Base-by-base conservation (phyloP, 441 rosid species). In the Arabidopsis hybrid region DNA sequence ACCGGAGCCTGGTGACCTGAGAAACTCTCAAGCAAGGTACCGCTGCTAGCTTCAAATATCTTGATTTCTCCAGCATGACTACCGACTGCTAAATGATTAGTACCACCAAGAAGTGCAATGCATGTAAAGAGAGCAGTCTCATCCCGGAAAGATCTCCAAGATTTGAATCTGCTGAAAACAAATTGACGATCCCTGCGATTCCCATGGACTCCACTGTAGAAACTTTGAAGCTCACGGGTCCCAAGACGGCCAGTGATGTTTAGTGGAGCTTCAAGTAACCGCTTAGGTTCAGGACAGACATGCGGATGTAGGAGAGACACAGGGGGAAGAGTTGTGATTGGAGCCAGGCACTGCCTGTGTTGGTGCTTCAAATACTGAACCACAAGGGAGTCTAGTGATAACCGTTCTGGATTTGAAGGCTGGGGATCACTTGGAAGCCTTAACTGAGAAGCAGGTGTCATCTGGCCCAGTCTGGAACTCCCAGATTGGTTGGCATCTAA, bases 311-410 rank as follows among this genome's bases (percentile, higher is more conserved):
- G 74, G 60, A 96, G 94, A 73, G 98, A 93, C 69, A 96, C 89
- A 34, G 99, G 98, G 5, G 99, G 99, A 63, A 96, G 94, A 74
- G 99, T 96, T 12, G 99, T 93, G 72, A 96, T 89, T 55, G 99
- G 99, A 72, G 99, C 99, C 62, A 91, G 97, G 81, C 99, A 96
- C 79, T 96, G 99, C 60, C 99, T 94, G 83, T 96, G 99, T 72
- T 93, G 99, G 73, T 96, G 98, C 82, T 96, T 93, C 78, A 96
- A 79, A 83, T 86, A 93, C 83, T 96, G 99, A 84, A 96, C 91
- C 56, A 96, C 94, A 53, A 96, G 76, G 57, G 93, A 86, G 75
- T 96, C 98, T 36, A 96, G 85, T 65, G 97, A 88, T 81, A 91
- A 77, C 56, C 98, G 84, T 80, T 96, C 99, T 29, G 89, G 74